Evolutionary conservation across 2,329 filamentous ascomycete genomes (phyloP).

Genomic region (Aspergillus caelatus): DNA sequence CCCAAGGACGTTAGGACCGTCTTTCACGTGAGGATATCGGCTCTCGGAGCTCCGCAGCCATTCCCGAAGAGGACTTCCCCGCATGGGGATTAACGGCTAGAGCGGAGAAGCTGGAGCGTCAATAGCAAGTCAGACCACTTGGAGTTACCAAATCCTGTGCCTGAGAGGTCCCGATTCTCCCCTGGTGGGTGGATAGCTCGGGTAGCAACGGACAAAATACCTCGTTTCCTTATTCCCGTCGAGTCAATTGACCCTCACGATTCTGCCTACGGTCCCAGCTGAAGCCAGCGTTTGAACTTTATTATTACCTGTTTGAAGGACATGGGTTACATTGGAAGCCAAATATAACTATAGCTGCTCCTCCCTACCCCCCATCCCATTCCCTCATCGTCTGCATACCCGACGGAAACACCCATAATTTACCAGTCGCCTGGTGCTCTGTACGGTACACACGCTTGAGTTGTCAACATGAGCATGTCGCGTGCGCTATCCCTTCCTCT

Average conservation of each 20-base stretch:
- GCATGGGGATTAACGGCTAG: constrained; percentile 11
- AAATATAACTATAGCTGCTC: background rate
- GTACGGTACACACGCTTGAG: background rate
- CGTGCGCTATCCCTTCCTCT: constrained; percentile 16
- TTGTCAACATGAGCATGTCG: constrained; percentile 19
- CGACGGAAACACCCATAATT: background rate
- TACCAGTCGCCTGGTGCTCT: background rate
- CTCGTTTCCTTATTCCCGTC: background rate
- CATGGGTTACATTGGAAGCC: background rate
- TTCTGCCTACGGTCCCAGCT: background rate
- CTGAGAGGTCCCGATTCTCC: background rate
- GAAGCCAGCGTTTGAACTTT: constrained; percentile 1
- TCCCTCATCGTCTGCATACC: background rate
- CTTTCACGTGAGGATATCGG: constrained; percentile 24
- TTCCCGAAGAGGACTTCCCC: constrained; percentile 20
- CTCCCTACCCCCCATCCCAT: background rate
- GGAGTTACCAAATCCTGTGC: background rate
- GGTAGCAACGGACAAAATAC: constrained; percentile 4
- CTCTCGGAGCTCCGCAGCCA: constrained; percentile 16
- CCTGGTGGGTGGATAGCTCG: background rate
- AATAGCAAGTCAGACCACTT: background rate
- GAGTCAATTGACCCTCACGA: background rate
- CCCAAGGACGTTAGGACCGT: background rate
- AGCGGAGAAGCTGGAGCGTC: constrained; percentile 13
- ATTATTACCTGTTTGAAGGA: background rate